phyloP scores from a whole-genome alignment of 2,329 filamentous ascomycete species.

The Elsinoe batatas region DNA sequence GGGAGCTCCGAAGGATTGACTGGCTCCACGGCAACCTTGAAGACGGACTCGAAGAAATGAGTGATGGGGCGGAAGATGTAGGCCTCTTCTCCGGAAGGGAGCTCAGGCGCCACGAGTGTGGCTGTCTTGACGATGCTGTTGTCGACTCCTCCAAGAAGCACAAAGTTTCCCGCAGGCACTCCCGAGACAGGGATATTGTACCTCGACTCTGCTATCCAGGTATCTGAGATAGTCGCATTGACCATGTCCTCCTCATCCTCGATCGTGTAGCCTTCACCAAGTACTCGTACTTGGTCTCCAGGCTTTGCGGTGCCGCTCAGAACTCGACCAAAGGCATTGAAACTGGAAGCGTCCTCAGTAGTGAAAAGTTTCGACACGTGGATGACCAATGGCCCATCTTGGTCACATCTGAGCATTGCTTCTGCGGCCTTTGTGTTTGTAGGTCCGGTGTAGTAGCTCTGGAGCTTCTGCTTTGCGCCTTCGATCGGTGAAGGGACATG shows the following conservation, averaged over 20 bases:
- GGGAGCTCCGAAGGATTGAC: constrained; percentile 96
- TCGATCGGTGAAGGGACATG: constrained; percentile 81
- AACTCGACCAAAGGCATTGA: constrained; percentile 82
- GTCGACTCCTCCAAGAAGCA: constrained; percentile 83
- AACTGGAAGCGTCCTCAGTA: constrained; percentile 78
- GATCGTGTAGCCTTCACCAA: constrained; percentile 90
- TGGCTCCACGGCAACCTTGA: constrained; percentile 95
- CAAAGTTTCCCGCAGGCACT: constrained; percentile 87
- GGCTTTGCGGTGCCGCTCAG: constrained; percentile 83
- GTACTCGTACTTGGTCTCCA: constrained; percentile 73
- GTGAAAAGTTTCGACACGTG: constrained; percentile 92
- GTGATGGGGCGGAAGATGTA: constrained; percentile 90
- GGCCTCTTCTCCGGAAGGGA: constrained; percentile 80
- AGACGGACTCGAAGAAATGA: constrained; percentile 94
- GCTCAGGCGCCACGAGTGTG: constrained; percentile 69
- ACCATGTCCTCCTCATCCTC: constrained; percentile 99
- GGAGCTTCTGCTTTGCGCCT: constrained; percentile 64
- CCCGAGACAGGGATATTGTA: constrained; percentile 90
- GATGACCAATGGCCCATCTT: constrained; percentile 83
- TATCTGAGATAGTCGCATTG: constrained; percentile 69
- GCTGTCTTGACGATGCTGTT: constrained; percentile 98
- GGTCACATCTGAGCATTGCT: constrained; percentile 72
- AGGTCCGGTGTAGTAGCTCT: constrained; percentile 87
- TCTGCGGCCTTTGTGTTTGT: constrained; percentile 69
- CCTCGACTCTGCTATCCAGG: constrained; percentile 82